Evolutionary conservation across 1,284 basidiomycete species (phyloP).

Genomic region (Cryptococcus sp.): DNA sequence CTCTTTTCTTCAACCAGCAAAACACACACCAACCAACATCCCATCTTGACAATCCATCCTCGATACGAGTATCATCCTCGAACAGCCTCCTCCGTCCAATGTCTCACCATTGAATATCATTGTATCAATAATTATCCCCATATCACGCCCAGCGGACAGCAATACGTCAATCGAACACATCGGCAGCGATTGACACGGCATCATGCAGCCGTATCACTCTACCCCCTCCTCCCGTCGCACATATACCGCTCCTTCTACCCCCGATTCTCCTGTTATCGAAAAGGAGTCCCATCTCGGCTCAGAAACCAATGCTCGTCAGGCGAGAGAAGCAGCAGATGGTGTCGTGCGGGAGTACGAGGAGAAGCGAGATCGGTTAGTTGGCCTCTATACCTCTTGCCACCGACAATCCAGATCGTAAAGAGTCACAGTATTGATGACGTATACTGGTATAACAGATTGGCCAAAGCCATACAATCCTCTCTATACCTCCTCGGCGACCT

Average conservation of each 20-base stretch:
- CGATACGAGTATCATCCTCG: too few relatives aligned
- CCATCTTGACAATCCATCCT: not conserved
- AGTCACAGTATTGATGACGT: not conserved
- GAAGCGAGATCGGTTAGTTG: conserved; percentile 49
- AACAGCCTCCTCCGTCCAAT: too few relatives aligned
- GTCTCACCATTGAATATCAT: not conserved
- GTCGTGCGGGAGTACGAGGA: conserved; percentile 52
- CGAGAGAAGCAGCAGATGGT: conserved; percentile 39
- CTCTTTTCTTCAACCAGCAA: not conserved
- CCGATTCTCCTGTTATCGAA: conserved; percentile 40
- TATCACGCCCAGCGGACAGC: too few relatives aligned
- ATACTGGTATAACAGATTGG: conserved; percentile 59
- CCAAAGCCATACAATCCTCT: conserved; percentile 72
- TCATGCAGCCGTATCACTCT: conserved; percentile 48
- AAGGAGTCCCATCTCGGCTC: conserved; percentile 50
- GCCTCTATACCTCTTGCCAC: not conserved
- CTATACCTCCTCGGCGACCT: conserved; percentile 70
- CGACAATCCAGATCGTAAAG: not conserved
- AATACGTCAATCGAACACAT: too few relatives aligned
- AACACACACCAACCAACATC: not conserved
- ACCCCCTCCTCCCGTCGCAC: conserved; percentile 15
- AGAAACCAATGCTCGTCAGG: conserved; percentile 32
- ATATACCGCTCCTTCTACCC: conserved; percentile 17
- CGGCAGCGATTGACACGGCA: not conserved
- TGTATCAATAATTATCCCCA: not conserved